These are phyloP conservation scores for Mycosarcoma mackinlayi DNA, from an alignment of 1,284 basidiomycete genomes.

Conservation along the genomic window DNA sequence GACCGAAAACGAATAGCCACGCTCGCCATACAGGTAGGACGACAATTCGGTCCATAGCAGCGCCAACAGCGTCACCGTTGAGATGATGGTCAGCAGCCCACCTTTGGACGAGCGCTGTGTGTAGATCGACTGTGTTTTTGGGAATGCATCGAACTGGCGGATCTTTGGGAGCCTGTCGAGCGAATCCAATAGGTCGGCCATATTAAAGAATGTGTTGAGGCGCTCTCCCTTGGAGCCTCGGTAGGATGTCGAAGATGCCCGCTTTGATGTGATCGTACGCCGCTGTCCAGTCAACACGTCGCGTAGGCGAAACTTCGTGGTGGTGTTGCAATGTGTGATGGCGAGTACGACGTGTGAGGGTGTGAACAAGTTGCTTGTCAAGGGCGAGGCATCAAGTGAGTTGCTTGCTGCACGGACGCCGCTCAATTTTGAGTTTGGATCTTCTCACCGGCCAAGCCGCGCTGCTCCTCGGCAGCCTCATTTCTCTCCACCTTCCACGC, in stretches of 20 bases:
- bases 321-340: too few species aligned
- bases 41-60: conserved; percentile 86
- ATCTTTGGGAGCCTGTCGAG: conserved; percentile 63
- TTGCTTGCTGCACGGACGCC: conserved; percentile 15
- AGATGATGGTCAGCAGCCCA: conserved; percentile 86
- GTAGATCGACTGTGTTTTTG: conserved; percentile 80
- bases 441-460: conserved; percentile 15
- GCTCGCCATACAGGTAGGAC: conserved; percentile 91
- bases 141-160: conserved; percentile 67
- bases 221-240: too few species aligned
- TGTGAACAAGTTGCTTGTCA: too few species aligned
- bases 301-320: too few species aligned
- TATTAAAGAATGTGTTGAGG: conserved; percentile 9
- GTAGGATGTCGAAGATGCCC: too few species aligned
- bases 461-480: background rate
- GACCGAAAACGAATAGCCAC: conserved; percentile 67
- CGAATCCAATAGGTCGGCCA: conserved; percentile 59
- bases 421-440: conserved; percentile 12
- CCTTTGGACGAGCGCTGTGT: conserved; percentile 84
- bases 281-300: too few species aligned
- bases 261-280: too few species aligned
- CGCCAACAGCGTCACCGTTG: conserved; percentile 78
- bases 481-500: conserved; percentile 29
- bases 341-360: too few species aligned
- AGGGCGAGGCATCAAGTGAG: background rate